A percentile compares a stretch with the other conserved stretches of the same genome.
Evolutionary conservation across 306 rosid species (phyloP).

Genomic region (Herpetospermum pedunculosum): DNA sequence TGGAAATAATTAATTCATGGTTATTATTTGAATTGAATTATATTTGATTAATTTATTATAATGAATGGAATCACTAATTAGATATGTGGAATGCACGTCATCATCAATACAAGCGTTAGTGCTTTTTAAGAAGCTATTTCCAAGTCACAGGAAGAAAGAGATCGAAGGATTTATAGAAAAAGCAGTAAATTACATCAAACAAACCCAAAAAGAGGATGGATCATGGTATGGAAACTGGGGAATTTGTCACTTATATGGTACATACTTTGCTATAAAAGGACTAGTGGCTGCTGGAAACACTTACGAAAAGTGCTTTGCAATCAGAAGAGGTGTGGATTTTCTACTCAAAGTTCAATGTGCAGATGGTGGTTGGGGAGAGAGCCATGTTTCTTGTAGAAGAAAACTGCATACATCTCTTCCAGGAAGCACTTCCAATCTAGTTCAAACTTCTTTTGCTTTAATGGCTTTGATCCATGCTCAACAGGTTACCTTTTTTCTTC

Average conservation of each 20-base stretch:
- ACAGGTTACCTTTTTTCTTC: not conserved
- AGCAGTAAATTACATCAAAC: not conserved
- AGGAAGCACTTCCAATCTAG: no score
- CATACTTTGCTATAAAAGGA: not conserved
- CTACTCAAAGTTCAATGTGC: not conserved
- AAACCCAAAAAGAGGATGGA: not conserved
- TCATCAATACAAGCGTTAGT: not conserved
- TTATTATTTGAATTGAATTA: no score
- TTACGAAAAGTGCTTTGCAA: not conserved
- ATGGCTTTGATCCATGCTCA: no score
- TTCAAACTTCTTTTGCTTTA: no score
- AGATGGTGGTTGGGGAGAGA: not conserved
- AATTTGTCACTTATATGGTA: not conserved
- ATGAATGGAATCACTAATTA: not conserved
- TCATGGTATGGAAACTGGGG: not conserved
- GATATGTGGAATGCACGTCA: not conserved
- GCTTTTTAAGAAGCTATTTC: not conserved
- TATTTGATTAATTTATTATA: no score
- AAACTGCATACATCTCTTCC: not conserved
- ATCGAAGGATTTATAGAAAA: not conserved
- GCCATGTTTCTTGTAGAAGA: not conserved
- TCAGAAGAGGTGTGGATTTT: not conserved
- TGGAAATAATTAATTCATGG: not conserved
- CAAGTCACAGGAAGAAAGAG: not conserved
- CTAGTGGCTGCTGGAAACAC: not conserved